These are phyloP conservation scores for Cladosporium cucumerinum DNA, from an alignment of 2,329 filamentous ascomycete species.

Conservation along the genomic window DNA sequence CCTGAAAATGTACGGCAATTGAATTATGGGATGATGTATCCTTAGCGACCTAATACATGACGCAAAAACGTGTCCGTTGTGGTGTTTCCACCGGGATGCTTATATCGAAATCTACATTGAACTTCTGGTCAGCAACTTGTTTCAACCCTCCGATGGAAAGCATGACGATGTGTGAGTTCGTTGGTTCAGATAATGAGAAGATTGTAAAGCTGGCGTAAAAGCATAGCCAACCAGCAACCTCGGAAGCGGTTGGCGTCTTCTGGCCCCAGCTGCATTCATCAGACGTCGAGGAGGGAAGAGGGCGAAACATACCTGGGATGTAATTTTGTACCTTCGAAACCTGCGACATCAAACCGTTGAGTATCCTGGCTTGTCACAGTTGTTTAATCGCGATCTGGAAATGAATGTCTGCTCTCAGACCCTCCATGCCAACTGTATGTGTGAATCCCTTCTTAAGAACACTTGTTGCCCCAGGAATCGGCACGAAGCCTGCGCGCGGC, in stretches of 20 bases:
- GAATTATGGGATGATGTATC: too few species aligned
- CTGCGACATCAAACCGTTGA: neutral
- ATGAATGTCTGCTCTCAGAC: slow-evolving; percentile 24
- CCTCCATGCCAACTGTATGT: slow-evolving; percentile 20
- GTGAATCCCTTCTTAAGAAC: slow-evolving; percentile 26
- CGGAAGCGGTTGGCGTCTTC: slow-evolving; percentile 27
- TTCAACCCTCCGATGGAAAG: neutral
- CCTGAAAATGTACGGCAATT: too few species aligned
- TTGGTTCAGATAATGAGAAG: slow-evolving; percentile 26
- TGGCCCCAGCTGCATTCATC: slow-evolving; percentile 34
- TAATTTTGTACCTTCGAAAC: neutral
- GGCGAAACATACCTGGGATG: neutral
- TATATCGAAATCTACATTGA: neutral
- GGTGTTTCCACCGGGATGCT: neutral
- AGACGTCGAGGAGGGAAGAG: neutral
- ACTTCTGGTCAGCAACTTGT: neutral
- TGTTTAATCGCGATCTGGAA: slow-evolving; percentile 21
- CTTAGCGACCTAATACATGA: too few species aligned
- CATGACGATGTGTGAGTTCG: neutral
- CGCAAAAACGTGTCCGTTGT: too few species aligned
- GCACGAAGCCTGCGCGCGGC: slow-evolving; percentile 23
- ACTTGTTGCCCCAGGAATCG: slow-evolving; percentile 21
- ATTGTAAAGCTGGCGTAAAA: slow-evolving; percentile 33
- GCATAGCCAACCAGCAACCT: slow-evolving; percentile 29
- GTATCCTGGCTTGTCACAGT: neutral